Base-by-base conservation (phyloP, 495 filamentous ascomycete genomes). In the Letharia columbiana region DNA sequence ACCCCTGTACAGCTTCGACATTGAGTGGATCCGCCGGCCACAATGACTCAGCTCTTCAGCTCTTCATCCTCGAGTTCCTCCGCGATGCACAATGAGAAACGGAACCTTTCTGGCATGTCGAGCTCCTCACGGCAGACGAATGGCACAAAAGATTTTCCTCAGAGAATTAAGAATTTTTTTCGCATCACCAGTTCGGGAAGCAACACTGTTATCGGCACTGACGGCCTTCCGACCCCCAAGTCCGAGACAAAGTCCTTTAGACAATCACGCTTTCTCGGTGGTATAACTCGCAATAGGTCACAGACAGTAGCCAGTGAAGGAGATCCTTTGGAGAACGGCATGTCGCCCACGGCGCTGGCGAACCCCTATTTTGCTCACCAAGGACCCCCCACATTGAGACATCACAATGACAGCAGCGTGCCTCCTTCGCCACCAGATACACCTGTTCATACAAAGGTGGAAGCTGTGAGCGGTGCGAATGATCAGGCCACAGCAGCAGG, bases 321-420 rank as follows among this genome's bases (percentile, higher is more conserved):
- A 69, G 91, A 97, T 73, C 84, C 86, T 49, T 82, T 96, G 52
- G 93, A 96, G 71, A 91, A 96, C 74, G 81, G 83, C 69, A 82
- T 96, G 65, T 96, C 91, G 67, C 94, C 95, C 33, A 97, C 91
- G 23, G 95, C 93, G 20, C 87, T 92, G 68, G 95, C 92, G 40
- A 98, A 98, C 73, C 94, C 94, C 5, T 98, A 98, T 73, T 98
- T 98, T 75, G 89, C 87, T 60, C 95, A 98, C 75, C 94, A 98
- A 75, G 94, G 94, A 63, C 93, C 91, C 66, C 94, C 94, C 28
- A 87, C 90, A 62, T 78, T 98, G 69, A 86, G 94, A 69, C 94
- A 98, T 78, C 92, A 92, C 77, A 95, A 97, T 75, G 91, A 96
- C 50, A 90, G 88, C 72, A 96, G 90, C 70, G 89, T 94, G n/a